A percentile compares a stretch with the other conserved stretches of the same genome.
Evolutionary conservation across 345 rosid genomes (phyloP).

Genomic region (Heritiera fomes): DNA sequence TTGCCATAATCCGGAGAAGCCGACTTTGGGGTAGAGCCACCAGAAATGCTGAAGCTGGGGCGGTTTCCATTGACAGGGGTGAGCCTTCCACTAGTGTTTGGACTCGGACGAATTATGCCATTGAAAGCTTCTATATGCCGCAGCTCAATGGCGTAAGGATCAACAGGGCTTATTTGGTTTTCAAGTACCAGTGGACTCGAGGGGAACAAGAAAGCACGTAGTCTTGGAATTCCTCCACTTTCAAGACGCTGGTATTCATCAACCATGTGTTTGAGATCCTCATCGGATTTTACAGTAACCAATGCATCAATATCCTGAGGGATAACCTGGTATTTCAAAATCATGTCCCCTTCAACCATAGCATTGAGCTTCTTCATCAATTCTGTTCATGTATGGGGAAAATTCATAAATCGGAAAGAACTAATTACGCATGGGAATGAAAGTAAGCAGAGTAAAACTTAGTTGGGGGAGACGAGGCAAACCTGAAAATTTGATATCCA

Average conservation of each 20-base stretch:
- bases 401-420: neutral
- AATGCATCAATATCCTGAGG: slow-evolving; percentile 80
- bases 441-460: neutral
- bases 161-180: slow-evolving; percentile 34
- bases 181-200: slow-evolving; percentile 40
- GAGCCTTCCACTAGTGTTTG: slow-evolving; percentile 26
- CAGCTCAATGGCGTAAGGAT: slow-evolving; percentile 54
- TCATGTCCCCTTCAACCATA: slow-evolving; percentile 50
- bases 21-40: slow-evolving; percentile 54
- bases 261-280: slow-evolving; percentile 83
- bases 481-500: slow-evolving; percentile 64
- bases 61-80: slow-evolving; percentile 37
- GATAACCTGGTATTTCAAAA: slow-evolving; percentile 69
- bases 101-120: slow-evolving; percentile 39
- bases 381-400: slow-evolving; percentile 39
- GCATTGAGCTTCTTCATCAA: slow-evolving; percentile 63
- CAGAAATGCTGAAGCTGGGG: slow-evolving; percentile 52
- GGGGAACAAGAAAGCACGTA: slow-evolving; percentile 73
- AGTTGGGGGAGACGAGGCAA: neutral
- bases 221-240: slow-evolving; percentile 47
- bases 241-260: slow-evolving; percentile 68
- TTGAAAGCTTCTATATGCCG: slow-evolving; percentile 85
- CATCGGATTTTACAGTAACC: slow-evolving; percentile 67
- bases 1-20: slow-evolving; percentile 57
- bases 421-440: no score